Conservation (phyloP, 176 grass and related monocot genomes). For the Dendrocalamus sinicus region DNA sequence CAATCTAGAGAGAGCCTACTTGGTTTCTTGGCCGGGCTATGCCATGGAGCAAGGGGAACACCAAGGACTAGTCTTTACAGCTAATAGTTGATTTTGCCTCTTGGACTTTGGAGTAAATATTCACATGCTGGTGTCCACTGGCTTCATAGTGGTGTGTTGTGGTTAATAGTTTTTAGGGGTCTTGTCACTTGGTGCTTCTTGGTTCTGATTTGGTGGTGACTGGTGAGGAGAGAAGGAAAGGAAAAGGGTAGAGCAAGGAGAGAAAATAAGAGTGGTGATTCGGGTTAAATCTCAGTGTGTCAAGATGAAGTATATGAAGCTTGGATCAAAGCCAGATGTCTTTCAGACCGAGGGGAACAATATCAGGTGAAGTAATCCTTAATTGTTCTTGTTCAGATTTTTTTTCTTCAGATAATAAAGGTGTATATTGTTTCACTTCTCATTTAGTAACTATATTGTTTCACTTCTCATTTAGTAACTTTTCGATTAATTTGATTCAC, state of each 20-base stretch:
- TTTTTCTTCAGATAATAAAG: constrained; percentile 29
- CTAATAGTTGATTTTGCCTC: constrained; percentile 5
- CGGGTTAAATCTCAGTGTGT: constrained; percentile 35
- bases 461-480: constrained; percentile 19
- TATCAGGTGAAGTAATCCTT: constrained; percentile 65
- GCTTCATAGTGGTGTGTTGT: constrained; percentile 29
- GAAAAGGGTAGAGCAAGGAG: neutral
- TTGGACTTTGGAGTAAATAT: neutral
- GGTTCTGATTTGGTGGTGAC: constrained; percentile 28
- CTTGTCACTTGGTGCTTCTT: constrained; percentile 26
- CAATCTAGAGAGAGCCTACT: constrained; percentile 40
- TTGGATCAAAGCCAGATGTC: constrained; percentile 95
- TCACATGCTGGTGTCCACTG: neutral
- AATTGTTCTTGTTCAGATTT: neutral
- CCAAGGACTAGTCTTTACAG: constrained; percentile 34
- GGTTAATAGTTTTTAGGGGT: constrained; percentile 13
- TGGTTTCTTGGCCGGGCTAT: constrained; percentile 31
- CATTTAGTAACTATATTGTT: neutral
- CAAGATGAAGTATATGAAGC: constrained; percentile 99
- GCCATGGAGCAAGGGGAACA: constrained; percentile 36
- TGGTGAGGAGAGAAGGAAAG: neutral
- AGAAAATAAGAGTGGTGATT: constrained; percentile 17
- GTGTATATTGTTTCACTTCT: constrained; percentile 14
- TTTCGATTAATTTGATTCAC: constrained; percentile 6
- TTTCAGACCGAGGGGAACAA: constrained; percentile 85